Conservation (phyloP, 768 basidiomycete species). For the Mycena vulgaris region DNA sequence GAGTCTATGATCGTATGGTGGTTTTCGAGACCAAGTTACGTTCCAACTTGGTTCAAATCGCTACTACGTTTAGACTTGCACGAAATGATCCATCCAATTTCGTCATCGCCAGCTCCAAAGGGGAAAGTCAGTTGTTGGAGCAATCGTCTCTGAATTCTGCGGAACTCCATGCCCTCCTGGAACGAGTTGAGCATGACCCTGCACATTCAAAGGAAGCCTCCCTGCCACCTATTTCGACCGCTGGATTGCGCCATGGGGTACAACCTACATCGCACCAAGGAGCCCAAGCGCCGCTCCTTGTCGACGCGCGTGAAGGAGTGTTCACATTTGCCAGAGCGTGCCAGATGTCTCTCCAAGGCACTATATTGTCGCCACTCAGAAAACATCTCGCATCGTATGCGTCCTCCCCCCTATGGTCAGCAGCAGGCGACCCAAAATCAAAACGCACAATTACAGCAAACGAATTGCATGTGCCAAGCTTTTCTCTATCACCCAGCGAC, state of each 20-base stretch:
- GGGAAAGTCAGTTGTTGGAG: slow-evolving; percentile 80
- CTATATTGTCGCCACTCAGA: slow-evolving; percentile 87
- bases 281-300: slow-evolving; percentile 62
- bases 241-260: slow-evolving; percentile 44
- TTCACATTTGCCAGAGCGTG: slow-evolving; percentile 78
- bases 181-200: slow-evolving; percentile 63
- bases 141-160: slow-evolving; percentile 90
- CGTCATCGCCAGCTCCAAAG: slow-evolving; percentile 72
- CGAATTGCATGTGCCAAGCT: slow-evolving; percentile 86
- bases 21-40: slow-evolving; percentile 82
- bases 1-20: slow-evolving; percentile 76
- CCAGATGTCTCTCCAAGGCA: slow-evolving; percentile 84
- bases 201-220: slow-evolving; percentile 42
- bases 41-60: slow-evolving; percentile 70
- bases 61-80: slow-evolving; percentile 71
- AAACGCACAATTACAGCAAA: slow-evolving; percentile 60
- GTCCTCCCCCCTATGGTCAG: slow-evolving; percentile 76
- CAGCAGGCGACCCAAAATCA: slow-evolving; percentile 64
- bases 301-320: slow-evolving; percentile 68
- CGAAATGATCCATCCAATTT: slow-evolving; percentile 68
- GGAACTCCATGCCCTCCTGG: slow-evolving; percentile 77
- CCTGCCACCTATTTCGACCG: slow-evolving; percentile 50
- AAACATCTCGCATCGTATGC: slow-evolving; percentile 82
- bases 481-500: slow-evolving; percentile 93
- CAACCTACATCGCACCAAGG: slow-evolving; percentile 41